Base-by-base conservation (phyloP, 768 basidiomycete genomes). In the Serpula lacrymans region DNA sequence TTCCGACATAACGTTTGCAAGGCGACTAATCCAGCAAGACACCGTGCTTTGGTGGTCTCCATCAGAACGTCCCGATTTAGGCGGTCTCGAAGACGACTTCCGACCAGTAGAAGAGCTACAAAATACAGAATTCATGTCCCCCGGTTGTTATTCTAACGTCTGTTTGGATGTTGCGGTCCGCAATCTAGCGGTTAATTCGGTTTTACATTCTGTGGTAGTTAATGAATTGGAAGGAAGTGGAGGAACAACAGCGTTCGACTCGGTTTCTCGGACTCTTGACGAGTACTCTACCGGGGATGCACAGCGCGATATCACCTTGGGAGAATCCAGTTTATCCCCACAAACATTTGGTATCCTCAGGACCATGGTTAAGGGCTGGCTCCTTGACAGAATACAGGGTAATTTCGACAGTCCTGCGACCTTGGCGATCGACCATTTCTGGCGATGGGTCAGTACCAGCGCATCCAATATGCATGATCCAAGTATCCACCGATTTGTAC, bases 151-250 rank as follows among this genome's bases (percentile, higher is more conserved):
- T 62, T 78, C 87, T 14, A 96, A 94, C 44, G 95, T 96, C 14
- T 95, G 92, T 46, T 69, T 99, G 27, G 89, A 95, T 48, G 68
- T 99, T 47, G 80, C 86, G 6, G 74, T 99, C 14, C 82, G 88
- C 38, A 95, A 98, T 62, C 72, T 99, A 13, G 94, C 94, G 1
- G 87, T 98, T 45, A 85, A 99, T 57, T 83, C 96, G 0, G 86
- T 99, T 4, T 68, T 97, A 8, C 96, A 98, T 51, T 94, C 95
- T 2, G 78, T 94, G 23, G 70, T 95, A 41, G 90, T 99, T 47
- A 97, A 99, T 65, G 96, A 99, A 58, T 74, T 99, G 52, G 96
- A 99, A 62, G 96, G 96, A 2, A 90, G 87, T 44, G 88, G 93
- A 1, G 95, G 94, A 3, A 73, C 91, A 6, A 90, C 94, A 0